These are phyloP conservation scores for Turritis glabra DNA, from an alignment of 345 rosid genomes.

Conservation along the genomic window DNA sequence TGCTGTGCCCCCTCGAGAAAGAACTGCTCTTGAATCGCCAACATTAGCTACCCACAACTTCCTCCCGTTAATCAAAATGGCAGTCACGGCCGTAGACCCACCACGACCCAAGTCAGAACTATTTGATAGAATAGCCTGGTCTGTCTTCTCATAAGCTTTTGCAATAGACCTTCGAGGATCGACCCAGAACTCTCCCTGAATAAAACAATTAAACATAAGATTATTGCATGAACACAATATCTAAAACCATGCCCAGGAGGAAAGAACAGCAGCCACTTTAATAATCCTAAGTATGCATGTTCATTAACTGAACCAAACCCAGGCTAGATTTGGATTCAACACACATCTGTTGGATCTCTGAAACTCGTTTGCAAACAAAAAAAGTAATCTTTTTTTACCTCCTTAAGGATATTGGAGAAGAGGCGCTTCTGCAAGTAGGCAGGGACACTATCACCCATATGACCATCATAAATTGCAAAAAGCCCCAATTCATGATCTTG, in stretches of 20 bases:
- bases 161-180: slow-evolving; percentile 62
- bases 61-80: slow-evolving; percentile 60
- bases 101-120: slow-evolving; percentile 74
- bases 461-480: slow-evolving; percentile 81
- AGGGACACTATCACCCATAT: slow-evolving; percentile 70
- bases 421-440: slow-evolving; percentile 66
- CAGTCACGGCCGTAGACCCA: slow-evolving; percentile 85
- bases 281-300: background rate
- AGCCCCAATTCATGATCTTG: slow-evolving; percentile 67
- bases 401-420: slow-evolving; percentile 69
- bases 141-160: slow-evolving; percentile 78
- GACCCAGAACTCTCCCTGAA: slow-evolving; percentile 74
- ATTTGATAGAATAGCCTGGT: slow-evolving; percentile 68
- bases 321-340: background rate
- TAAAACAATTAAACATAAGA: background rate
- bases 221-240: background rate
- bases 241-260: background rate
- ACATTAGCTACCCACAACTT: slow-evolving; percentile 74
- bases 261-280: background rate
- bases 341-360: background rate
- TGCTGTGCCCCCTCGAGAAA: slow-evolving; percentile 54
- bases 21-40: slow-evolving; percentile 73
- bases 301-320: background rate
- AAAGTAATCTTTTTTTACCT: slow-evolving; percentile 45
- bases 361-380: background rate